Evolutionary conservation across 2,329 filamentous ascomycete species (phyloP).

Genomic region (Mollisia scopiformis): DNA sequence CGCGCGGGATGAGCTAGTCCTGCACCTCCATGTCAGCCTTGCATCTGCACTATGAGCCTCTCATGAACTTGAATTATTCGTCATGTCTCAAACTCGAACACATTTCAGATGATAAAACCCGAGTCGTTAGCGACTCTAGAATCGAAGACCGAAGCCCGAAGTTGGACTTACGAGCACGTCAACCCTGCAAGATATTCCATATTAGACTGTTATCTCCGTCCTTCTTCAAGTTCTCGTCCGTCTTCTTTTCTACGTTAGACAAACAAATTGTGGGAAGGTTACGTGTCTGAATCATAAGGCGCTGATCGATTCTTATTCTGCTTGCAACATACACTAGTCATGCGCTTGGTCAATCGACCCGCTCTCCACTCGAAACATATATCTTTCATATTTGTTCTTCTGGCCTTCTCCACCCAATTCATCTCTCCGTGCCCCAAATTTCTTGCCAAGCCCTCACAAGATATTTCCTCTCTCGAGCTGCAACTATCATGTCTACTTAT

Average conservation of each 20-base stretch:
- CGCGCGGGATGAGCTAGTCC: conserved; percentile 8
- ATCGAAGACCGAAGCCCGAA: too few species aligned
- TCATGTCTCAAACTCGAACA: too few species aligned
- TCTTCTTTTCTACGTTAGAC: too few species aligned
- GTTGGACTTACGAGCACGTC: too few species aligned
- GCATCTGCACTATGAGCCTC: background rate
- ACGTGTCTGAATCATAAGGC: too few species aligned
- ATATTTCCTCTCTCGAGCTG: conserved; percentile 5
- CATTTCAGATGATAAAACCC: too few species aligned
- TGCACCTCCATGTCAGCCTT: background rate
- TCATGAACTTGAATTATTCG: background rate
- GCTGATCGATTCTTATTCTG: background rate
- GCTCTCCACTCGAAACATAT: conserved; percentile 20
- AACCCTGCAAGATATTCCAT: too few species aligned
- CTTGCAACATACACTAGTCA: background rate
- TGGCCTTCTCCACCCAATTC: conserved; percentile 21
- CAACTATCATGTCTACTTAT: conserved; percentile 20
- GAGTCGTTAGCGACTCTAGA: too few species aligned
- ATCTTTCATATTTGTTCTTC: conserved; percentile 25
- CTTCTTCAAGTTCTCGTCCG: too few species aligned
- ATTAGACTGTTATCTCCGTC: too few species aligned
- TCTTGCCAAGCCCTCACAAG: conserved; percentile 9
- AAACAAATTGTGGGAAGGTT: too few species aligned
- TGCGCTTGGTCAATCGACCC: background rate
- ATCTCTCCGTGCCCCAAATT: conserved; percentile 12